Evolutionary conservation across 257 asterid species (phyloP), one percentile per base, ranked within the genome.

Genomic region (Scutellaria galericulata): DNA sequence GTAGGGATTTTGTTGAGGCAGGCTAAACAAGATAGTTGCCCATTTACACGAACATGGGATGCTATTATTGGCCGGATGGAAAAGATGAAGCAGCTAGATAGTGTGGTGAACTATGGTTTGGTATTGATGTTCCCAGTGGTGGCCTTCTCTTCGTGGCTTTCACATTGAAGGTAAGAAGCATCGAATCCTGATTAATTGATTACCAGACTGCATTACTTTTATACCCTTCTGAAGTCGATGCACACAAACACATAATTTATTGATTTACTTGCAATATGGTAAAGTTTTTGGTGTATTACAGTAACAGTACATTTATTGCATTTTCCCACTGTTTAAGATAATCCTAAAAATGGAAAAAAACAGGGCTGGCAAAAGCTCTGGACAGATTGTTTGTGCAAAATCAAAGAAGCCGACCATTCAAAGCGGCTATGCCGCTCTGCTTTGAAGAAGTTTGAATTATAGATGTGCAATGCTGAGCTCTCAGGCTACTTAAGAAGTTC

Each of bases 121-220:
- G 52, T 74, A 54, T 74, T 88, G 75, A 82, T 87, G 93, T 73
- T 86, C 60, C 88, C 90, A 5, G 6, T 88, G n/a, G 84, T 83
- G 70, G 91, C 82, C 7, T 71, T 86, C 50, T 87, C 98, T 31
- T 87, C 96, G 40, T 88, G 88, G 96, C 71, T 94, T 61, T 90
- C 89, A 27, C 42, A 56, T 50, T 86, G 81, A 88, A 81, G 84
- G 82, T 88, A 57, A 83, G 75, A 64, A 55, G 40, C 72, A 55
- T 62, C 64, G 39, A 50, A 58, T 75, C 55, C 75, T 62, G 35
- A 42, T 58, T 8, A 27, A 35, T 44, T 22, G 55, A 64, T 24
- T 46, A 39, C 58, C 62, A 57, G 11, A 46, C 57, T 37, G 27
- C 64, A 1, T n/a, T 20, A 35, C 72, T 46, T 39, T 42, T 46